Conservation (phyloP, 2,329 filamentous ascomycete genomes). For the Myriosclerotinia curreyana region DNA sequence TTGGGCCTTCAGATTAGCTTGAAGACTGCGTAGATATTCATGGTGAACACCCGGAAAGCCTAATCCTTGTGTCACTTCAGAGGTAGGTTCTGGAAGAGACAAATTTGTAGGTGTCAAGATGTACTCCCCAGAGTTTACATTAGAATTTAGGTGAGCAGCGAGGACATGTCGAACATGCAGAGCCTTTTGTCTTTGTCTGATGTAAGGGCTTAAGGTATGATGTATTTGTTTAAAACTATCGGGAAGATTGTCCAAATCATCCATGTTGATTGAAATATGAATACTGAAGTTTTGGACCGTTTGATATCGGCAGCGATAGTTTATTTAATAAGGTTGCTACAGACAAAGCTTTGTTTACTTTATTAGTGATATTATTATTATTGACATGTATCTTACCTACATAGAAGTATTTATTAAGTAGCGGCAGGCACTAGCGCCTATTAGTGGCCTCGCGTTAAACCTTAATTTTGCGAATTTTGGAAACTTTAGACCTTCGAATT, state of each 20-base stretch:
- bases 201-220: conserved; percentile 49
- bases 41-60: conserved; percentile 48
- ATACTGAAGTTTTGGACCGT: background rate
- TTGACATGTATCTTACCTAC: no score
- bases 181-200: conserved; percentile 57
- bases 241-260: conserved; percentile 31
- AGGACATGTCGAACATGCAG: conserved; percentile 55
- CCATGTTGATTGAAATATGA: conserved; percentile 26
- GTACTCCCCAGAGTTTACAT: conserved; percentile 40
- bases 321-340: conserved; percentile 1
- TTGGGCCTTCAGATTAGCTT: conserved; percentile 51
- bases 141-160: conserved; percentile 52
- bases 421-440: conserved; percentile 11
- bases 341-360: conserved; percentile 3
- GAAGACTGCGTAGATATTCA: conserved; percentile 55
- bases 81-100: conserved; percentile 47
- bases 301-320: background rate
- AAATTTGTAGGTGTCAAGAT: conserved; percentile 42
- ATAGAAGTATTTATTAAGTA: background rate
- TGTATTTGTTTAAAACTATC: conserved; percentile 44
- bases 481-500: conserved; percentile 7
- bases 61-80: conserved; percentile 40
- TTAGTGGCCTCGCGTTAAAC: conserved; percentile 22
- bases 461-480: conserved; percentile 23
- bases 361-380: no score